Evolutionary conservation across 169 alveolate species (phyloP).

Genomic region (Babesia sp.): DNA sequence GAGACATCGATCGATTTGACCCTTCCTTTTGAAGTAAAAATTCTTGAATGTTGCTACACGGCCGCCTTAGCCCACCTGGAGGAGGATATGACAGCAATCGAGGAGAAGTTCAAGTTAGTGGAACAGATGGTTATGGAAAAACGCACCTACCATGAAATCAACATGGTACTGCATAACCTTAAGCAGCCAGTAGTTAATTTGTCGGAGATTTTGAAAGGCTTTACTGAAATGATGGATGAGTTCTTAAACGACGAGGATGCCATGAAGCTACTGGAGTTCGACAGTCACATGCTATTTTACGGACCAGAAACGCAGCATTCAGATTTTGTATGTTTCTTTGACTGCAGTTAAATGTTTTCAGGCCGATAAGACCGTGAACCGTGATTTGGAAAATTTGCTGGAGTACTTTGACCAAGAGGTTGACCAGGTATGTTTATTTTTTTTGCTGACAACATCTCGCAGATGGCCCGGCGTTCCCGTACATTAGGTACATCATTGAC

Average conservation of each 20-base stretch:
- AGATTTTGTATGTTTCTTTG: constrained; percentile 41
- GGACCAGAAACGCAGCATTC: constrained; percentile 18
- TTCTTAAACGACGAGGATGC: constrained; percentile 10
- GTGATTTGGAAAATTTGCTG: constrained; percentile 79
- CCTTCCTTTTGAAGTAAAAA: constrained; percentile 80
- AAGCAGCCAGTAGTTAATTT: constrained; percentile 76
- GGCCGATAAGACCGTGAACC: constrained; percentile 65
- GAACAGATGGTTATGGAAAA: constrained; percentile 55
- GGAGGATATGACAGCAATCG: constrained; percentile 39
- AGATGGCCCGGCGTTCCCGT: constrained; percentile 47
- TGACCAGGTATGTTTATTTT: constrained; percentile 70
- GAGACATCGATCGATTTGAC: constrained; percentile 4
- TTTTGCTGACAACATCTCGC: constrained; percentile 32
- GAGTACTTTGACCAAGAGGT: constrained; percentile 87
- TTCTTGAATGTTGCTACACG: constrained; percentile 79
- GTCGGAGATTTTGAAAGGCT: constrained; percentile 43
- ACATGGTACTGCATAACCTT: constrained; percentile 75
- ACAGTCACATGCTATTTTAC: constrained; percentile 31
- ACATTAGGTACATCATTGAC: constrained; percentile 57
- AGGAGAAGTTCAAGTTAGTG: constrained; percentile 23
- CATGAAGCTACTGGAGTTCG: constrained; percentile 40
- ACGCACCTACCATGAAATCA: constrained; percentile 67
- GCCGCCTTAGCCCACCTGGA: constrained; percentile 77
- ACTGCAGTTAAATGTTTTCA: constrained; percentile 15
- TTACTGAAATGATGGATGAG: constrained; percentile 60